Evolutionary conservation across 1,284 basidiomycete species (phyloP), one percentile per base, ranked within the genome.

Genomic region (Pyrrhoderma lamaoense): DNA sequence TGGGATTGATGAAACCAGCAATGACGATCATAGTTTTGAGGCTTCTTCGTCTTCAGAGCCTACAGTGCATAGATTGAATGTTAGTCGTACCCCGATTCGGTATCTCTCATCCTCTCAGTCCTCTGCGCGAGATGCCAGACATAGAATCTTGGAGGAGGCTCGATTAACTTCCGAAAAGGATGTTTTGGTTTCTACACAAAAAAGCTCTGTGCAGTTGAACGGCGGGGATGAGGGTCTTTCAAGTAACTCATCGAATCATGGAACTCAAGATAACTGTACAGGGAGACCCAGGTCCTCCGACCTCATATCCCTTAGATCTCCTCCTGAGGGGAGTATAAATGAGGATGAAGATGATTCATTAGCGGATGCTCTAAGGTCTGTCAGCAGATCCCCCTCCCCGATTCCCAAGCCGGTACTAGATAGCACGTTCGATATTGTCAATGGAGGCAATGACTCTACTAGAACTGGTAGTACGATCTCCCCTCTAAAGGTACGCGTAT

Each of bases 1-100:
- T 11, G 70, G 60, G 1, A 79, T 85, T 59, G 84, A 88, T 39
- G 77, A 83, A 58, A 82, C 81, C 18, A 70, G 58, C 3, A 65
- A n/a, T n/a, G n/a, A 67, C 44, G 61, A 38, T 34, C 31, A 45
- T 3, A 11, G 19, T n/a, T 16, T 22, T 3, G n/a, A 11, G 11
- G 14, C 35, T 11, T 38, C 49, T 11, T 23, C 39, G 16, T 43
- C 49, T 4, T 25, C 23, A 35, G n/a, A 14, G 13, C 14, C 3
- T 18, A 36, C n/a, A 16, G 8, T 18, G 9, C 35, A 4, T 18
- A 39, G 23, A 21, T 19, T 21, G 1, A 8, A 38, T n/a, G n/a
- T 22, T 13, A 8, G 8, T 39, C 36, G 21, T 14, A 13, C n/a
- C 8, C 36, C 14, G 8, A 36, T 7, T 8, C 35, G 38, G 11